phyloP scores from a whole-genome alignment of 2,329 filamentous ascomycete genomes.

The Emmonsiellopsis sp. region DNA sequence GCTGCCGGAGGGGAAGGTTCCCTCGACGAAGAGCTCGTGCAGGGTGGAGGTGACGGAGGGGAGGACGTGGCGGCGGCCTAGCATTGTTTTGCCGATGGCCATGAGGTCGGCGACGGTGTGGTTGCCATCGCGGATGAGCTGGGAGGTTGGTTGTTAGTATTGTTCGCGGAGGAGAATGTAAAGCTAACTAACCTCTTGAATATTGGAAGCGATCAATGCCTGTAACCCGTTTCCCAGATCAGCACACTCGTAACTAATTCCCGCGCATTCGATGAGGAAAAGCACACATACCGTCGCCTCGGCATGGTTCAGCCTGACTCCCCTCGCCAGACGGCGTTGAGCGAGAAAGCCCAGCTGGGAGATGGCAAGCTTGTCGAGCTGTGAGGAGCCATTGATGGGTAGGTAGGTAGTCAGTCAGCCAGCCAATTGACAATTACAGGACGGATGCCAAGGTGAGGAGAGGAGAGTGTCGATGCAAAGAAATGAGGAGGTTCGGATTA shows the following conservation, averaged over 20 bases:
- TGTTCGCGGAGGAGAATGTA: too few species aligned
- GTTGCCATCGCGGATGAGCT: slow-evolving; percentile 90
- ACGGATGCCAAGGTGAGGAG: not conserved
- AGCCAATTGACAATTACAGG: not conserved
- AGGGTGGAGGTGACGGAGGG: slow-evolving; percentile 73
- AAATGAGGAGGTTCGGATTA: not conserved
- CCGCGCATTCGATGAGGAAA: not conserved
- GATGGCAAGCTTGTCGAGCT: slow-evolving; percentile 95
- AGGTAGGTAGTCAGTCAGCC: not conserved
- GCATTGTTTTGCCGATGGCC: slow-evolving; percentile 80
- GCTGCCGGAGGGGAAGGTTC: slow-evolving; percentile 81
- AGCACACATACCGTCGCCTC: slow-evolving; percentile 60
- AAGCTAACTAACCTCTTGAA: slow-evolving; percentile 69
- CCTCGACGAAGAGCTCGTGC: slow-evolving; percentile 82
- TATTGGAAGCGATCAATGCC: slow-evolving; percentile 63
- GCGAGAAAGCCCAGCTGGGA: slow-evolving; percentile 81
- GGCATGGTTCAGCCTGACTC: slow-evolving; percentile 78
- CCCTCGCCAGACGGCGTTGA: slow-evolving; percentile 77
- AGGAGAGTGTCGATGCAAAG: not conserved
- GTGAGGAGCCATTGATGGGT: not conserved
- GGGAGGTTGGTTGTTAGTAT: not conserved
- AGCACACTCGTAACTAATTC: not conserved
- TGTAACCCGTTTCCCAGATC: slow-evolving; percentile 8
- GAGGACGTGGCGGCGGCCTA: slow-evolving; percentile 83
- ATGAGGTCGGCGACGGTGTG: slow-evolving; percentile 91